A percentile compares a stretch with the other conserved stretches of the same genome.
phyloP scores from a whole-genome alignment of 768 basidiomycete species.

The Punctularia strigosozonata region DNA sequence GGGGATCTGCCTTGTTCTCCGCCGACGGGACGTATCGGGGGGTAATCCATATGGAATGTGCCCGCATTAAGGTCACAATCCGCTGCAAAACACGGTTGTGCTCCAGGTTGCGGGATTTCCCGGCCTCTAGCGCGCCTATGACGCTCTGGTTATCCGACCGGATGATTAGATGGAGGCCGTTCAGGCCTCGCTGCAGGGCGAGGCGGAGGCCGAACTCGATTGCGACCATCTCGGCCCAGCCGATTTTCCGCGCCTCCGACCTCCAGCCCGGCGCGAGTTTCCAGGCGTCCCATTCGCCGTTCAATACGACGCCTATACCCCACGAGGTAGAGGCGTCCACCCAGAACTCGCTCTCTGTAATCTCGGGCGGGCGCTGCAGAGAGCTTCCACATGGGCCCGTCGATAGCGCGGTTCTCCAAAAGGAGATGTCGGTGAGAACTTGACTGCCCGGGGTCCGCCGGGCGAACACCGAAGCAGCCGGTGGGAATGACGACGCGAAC shows the following conservation, averaged over 20 bases:
- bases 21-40: slow-evolving; percentile 11
- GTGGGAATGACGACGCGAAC: too few relatives aligned
- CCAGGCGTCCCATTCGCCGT: neutral
- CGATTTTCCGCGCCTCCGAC: neutral
- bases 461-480: too few relatives aligned
- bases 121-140: neutral
- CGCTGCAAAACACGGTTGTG: slow-evolving; percentile 19
- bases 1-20: slow-evolving; percentile 19
- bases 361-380: too few relatives aligned
- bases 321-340: neutral
- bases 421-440: too few relatives aligned
- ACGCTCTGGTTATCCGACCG: neutral
- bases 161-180: neutral
- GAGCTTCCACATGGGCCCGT: too few relatives aligned
- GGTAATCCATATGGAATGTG: slow-evolving; percentile 4
- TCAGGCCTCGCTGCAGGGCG: too few relatives aligned
- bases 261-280: neutral
- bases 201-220: neutral
- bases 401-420: too few relatives aligned
- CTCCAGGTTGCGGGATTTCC: slow-evolving; percentile 5
- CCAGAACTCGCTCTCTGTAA: neutral
- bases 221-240: neutral
- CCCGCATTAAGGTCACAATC: slow-evolving; percentile 12
- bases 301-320: neutral
- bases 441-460: too few relatives aligned